These are phyloP conservation scores for Trichoderma koningii DNA, from an alignment of 2,329 filamentous ascomycete species.

Conservation along the genomic window DNA sequence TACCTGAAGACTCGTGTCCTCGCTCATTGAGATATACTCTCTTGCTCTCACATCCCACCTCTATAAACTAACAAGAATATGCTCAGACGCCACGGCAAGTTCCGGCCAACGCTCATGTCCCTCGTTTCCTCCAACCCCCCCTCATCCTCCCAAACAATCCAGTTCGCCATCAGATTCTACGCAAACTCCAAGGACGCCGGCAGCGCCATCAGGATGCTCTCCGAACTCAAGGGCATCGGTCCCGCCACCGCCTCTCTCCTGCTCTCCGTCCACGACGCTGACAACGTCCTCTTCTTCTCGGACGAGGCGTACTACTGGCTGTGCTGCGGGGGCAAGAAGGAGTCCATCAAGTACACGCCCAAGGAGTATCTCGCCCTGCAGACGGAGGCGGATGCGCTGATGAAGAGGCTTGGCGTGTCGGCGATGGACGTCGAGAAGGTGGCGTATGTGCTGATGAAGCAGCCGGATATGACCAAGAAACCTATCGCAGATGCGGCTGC, in stretches of 20 bases:
- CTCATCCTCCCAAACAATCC: conserved; percentile 51
- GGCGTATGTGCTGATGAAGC: conserved; percentile 67
- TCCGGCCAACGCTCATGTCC: conserved; percentile 62
- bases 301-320: conserved; percentile 79
- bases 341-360: conserved; percentile 66
- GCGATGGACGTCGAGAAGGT: conserved; percentile 70
- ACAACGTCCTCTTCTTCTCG: conserved; percentile 70
- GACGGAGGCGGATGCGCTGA: conserved; percentile 45
- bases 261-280: conserved; percentile 64
- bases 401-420: conserved; percentile 52
- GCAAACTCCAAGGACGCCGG: conserved; percentile 44
- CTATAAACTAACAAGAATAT: too few relatives aligned
- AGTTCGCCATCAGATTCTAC: conserved; percentile 54
- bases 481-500: background rate
- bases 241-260: conserved; percentile 78
- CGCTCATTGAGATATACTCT: background rate
- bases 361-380: conserved; percentile 68
- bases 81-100: conserved; percentile 60
- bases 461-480: conserved; percentile 28
- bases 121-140: conserved; percentile 63
- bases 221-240: conserved; percentile 70
- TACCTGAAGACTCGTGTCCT: background rate
- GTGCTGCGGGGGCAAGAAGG: conserved; percentile 54
- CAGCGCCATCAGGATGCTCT: conserved; percentile 56
- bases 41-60: too few relatives aligned